Conservation (phyloP, 2,329 filamentous ascomycete species). For the Pochonia chlamydosporia region DNA sequence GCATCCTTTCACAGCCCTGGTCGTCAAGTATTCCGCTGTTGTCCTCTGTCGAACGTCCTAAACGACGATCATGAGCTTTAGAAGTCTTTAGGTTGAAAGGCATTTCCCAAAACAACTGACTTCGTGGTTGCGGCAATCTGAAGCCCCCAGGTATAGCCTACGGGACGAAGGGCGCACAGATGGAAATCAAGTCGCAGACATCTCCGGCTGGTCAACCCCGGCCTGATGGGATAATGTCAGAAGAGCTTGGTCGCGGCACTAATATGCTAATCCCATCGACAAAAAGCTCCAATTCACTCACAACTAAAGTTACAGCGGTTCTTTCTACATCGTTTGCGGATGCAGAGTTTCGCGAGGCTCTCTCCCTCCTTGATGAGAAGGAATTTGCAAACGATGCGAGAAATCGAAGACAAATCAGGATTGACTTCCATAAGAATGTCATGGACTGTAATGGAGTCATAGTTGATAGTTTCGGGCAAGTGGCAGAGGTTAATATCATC, state of each 20-base stretch:
- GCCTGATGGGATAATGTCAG: background rate
- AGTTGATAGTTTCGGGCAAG: constrained; percentile 78
- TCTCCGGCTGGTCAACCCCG: background rate
- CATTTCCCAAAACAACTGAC: too few species aligned
- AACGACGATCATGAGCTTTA: too few species aligned
- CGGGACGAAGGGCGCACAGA: background rate
- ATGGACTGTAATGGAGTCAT: constrained; percentile 89
- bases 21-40: too few species aligned
- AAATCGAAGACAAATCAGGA: constrained; percentile 69
- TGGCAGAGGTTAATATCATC: constrained; percentile 66
- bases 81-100: too few species aligned
- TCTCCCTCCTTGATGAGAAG: constrained; percentile 70
- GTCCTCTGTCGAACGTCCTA: too few species aligned
- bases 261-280: background rate
- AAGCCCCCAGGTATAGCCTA: too few species aligned
- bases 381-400: constrained; percentile 69
- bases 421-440: constrained; percentile 86
- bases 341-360: constrained; percentile 79
- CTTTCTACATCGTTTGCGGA: constrained; percentile 91
- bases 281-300: constrained; percentile 56
- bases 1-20: too few species aligned
- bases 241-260: background rate
- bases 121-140: too few species aligned
- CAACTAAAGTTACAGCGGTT: constrained; percentile 76
- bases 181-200: background rate